Evolutionary conservation across 257 asterid species (phyloP).

Genomic region (Solanum ossicruentum): DNA sequence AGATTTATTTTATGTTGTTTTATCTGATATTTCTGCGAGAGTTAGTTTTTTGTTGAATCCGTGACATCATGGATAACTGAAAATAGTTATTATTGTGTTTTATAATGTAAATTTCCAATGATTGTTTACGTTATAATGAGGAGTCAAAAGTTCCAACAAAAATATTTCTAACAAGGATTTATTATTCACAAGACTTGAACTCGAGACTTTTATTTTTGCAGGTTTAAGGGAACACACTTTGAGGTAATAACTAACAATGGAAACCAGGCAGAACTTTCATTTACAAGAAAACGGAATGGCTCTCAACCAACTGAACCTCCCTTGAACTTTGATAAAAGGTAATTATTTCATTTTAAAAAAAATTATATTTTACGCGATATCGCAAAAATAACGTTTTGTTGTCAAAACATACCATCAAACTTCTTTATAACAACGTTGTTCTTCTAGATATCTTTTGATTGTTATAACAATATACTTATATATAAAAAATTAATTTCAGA

Average conservation of each 20-base stretch:
- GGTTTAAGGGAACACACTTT: conserved; percentile 33
- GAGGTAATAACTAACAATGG: conserved; percentile 17
- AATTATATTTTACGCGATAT: neutral
- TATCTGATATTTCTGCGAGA: neutral
- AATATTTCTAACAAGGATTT: neutral
- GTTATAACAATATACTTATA: neutral
- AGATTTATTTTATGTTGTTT: neutral
- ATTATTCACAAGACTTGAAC: neutral
- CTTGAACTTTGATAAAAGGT: conserved; percentile 49
- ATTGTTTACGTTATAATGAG: neutral
- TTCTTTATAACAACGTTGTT: fast-evolving
- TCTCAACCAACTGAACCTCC: conserved; percentile 20
- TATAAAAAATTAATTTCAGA: neutral
- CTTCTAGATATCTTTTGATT: fast-evolving
- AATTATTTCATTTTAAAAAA: neutral
- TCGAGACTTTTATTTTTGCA: neutral
- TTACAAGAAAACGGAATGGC: conserved; percentile 23
- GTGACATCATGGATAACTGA: neutral
- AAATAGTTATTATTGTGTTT: neutral
- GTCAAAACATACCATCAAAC: fast-evolving
- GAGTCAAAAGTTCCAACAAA: neutral
- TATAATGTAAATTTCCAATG: neutral
- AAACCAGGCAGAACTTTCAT: conserved; percentile 40
- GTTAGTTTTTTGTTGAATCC: neutral
- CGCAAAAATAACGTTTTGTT: neutral